Conservation (phyloP, 106 monocot genomes). For the Phalaenopsis equestris region DNA sequence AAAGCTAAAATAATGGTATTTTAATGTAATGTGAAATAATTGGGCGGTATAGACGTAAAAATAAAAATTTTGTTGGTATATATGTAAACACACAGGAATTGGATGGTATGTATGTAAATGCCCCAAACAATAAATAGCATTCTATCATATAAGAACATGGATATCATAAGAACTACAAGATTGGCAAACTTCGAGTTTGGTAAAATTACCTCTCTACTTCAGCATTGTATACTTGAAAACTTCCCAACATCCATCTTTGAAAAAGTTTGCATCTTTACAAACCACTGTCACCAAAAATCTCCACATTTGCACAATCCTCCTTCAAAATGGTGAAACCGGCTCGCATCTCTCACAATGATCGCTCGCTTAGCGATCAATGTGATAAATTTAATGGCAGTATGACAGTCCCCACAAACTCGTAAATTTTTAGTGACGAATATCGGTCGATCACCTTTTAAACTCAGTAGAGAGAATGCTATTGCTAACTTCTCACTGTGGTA, state of each 20-base stretch:
- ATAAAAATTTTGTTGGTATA: too few relatives aligned
- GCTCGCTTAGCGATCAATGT: slow-evolving; percentile 40
- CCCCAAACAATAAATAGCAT: not conserved
- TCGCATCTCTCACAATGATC: slow-evolving; percentile 64
- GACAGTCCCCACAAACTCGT: slow-evolving; percentile 85
- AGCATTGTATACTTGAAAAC: too few relatives aligned
- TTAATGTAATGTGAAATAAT: too few relatives aligned
- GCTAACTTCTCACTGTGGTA: slow-evolving; percentile 93
- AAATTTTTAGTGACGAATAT: slow-evolving; percentile 80
- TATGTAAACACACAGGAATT: too few relatives aligned
- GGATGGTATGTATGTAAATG: too few relatives aligned
- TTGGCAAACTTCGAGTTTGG: too few relatives aligned
- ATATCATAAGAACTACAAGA: not conserved
- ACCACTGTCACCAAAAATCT: slow-evolving; percentile 63
- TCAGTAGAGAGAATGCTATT: slow-evolving; percentile 67
- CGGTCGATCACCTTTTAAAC: slow-evolving; percentile 22
- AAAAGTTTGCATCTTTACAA: not conserved
- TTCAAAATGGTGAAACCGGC: slow-evolving; percentile 81
- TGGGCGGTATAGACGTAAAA: too few relatives aligned
- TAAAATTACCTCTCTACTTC: too few relatives aligned
- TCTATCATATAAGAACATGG: not conserved
- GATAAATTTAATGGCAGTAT: slow-evolving; percentile 63
- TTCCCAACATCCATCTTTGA: too few relatives aligned
- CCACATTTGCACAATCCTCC: slow-evolving; percentile 67
- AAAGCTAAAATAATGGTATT: too few relatives aligned